phyloP scores from a whole-genome alignment of 345 rosid genomes.

The Xanthoceras sorbifolium region DNA sequence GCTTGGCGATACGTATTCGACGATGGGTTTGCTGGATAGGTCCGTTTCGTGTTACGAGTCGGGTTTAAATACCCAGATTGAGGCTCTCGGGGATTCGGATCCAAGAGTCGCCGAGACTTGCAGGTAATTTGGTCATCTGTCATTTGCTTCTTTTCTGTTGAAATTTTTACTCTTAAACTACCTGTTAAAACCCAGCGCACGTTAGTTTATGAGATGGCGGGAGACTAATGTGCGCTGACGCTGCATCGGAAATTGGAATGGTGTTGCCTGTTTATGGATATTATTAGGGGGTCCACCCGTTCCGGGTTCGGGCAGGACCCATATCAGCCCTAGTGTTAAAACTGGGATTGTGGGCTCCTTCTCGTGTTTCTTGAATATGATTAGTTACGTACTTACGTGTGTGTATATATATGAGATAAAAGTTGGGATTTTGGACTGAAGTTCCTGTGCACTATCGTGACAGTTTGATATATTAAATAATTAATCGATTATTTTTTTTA shows the following conservation, averaged over 20 bases:
- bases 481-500: not conserved
- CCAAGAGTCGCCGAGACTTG: slow-evolving; percentile 47
- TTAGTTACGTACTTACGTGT: too few species aligned
- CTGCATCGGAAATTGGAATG: not conserved
- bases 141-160: not conserved
- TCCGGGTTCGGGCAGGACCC: slow-evolving; percentile 1
- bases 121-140: slow-evolving; percentile 27
- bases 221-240: not conserved
- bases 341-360: slow-evolving; percentile 11
- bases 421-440: not conserved
- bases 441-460: not conserved
- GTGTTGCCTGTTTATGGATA: not conserved
- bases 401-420: too few species aligned
- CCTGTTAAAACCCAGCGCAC: not conserved
- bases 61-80: slow-evolving; percentile 49
- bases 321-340: not conserved
- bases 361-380: too few species aligned
- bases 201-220: not conserved
- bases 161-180: not conserved
- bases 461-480: not conserved
- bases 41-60: slow-evolving; percentile 46
- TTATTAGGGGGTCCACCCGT: not conserved
- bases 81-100: slow-evolving; percentile 45
- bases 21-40: slow-evolving; percentile 45
- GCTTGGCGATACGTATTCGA: slow-evolving; percentile 53